Conservation (phyloP, 139 green algal genomes). For the Closterium sp. region DNA sequence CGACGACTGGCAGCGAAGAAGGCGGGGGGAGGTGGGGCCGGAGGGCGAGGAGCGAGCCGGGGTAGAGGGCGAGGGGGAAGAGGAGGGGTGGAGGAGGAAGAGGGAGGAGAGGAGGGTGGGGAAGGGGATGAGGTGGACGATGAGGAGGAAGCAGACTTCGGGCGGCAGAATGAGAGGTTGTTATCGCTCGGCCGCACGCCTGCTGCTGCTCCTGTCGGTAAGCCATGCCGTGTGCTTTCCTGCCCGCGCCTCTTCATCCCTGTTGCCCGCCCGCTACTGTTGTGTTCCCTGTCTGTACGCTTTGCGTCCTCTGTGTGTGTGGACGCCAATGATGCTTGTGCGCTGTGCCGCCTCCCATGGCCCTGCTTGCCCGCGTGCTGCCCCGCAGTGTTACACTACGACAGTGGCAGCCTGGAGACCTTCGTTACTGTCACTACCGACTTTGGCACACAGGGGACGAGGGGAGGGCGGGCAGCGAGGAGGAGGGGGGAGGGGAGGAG, state of each 20-base stretch:
- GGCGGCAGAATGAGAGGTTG: background rate
- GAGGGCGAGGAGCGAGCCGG: background rate
- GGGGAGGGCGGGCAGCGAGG: background rate
- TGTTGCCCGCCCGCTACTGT: too few relatives aligned
- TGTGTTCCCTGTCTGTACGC: too few relatives aligned
- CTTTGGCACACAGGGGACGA: background rate
- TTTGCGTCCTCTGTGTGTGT: too few relatives aligned
- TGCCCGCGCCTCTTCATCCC: too few relatives aligned
- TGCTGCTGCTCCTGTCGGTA: background rate
- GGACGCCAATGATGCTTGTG: too few relatives aligned
- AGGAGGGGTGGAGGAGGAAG: background rate
- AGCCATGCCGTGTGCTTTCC: background rate
- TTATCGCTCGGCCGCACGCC: background rate
- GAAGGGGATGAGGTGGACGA: background rate
- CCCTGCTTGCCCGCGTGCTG: too few relatives aligned
- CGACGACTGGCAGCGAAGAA: background rate
- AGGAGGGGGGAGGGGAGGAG: background rate
- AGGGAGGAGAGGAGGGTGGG: background rate
- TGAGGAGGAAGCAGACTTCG: background rate
- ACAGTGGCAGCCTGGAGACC: background rate
- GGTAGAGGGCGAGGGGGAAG: background rate
- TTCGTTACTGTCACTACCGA: background rate
- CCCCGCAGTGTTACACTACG: background rate
- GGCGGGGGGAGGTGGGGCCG: background rate
- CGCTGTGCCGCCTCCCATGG: too few relatives aligned